phyloP scores from a whole-genome alignment of 2,329 filamentous ascomycete genomes.

The Verticillium dahliae region DNA sequence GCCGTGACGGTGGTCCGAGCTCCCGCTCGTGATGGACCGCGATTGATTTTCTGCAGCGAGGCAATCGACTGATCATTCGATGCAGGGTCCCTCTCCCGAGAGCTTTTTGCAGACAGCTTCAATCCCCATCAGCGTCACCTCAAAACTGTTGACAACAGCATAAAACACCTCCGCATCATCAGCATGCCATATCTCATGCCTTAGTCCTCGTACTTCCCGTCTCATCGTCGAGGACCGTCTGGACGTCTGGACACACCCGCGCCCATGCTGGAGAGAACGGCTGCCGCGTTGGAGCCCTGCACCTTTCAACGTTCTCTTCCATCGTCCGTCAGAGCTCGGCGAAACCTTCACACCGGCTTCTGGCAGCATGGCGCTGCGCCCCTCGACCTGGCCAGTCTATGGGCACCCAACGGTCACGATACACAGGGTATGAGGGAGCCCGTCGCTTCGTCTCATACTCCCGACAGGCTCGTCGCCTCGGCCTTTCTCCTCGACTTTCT shows the following conservation, averaged over 20 bases:
- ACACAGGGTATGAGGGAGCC: conserved; percentile 16
- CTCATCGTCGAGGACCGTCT: background rate
- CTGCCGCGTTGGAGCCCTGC: conserved; percentile 49
- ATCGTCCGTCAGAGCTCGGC: conserved; percentile 29
- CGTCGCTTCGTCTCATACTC: conserved; percentile 14
- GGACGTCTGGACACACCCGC: background rate
- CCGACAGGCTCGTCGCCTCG: conserved; percentile 34
- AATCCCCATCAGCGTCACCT: background rate
- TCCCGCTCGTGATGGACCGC: background rate
- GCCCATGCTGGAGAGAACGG: conserved; percentile 53
- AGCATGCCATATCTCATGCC: background rate
- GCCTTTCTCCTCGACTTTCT: conserved; percentile 49
- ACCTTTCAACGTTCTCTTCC: conserved; percentile 46
- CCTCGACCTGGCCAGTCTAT: conserved; percentile 38
- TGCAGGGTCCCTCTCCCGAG: background rate
- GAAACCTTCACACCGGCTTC: conserved; percentile 41
- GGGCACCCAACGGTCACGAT: conserved; percentile 29
- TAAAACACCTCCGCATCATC: background rate
- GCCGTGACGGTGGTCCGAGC: background rate
- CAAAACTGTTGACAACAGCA: too few relatives aligned
- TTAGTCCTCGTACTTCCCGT: background rate
- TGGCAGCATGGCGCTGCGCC: conserved; percentile 48
- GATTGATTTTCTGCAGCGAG: background rate
- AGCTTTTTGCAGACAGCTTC: background rate
- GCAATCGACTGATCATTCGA: background rate